Evolutionary conservation across 805 yeast genomes (phyloP), one percentile per base, ranked within the genome.

Genomic region (Wickerhamomyces xylosicus): DNA sequence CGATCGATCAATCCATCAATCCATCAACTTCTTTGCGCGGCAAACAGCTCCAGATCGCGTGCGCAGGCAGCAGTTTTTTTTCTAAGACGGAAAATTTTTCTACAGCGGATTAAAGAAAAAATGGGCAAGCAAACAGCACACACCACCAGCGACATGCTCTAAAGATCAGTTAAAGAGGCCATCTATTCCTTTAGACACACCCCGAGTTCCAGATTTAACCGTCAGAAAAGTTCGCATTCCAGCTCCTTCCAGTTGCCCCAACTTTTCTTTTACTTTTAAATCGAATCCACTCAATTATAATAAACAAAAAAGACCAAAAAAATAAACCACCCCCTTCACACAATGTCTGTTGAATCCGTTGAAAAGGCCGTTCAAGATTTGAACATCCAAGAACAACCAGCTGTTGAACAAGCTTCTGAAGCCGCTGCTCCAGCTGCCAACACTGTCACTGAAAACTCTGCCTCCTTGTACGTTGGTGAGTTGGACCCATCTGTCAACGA

Each of bases 381-480:
- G 59, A 59, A 58, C 56, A 52, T 69, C 44, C 55, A 61, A 21
- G 52, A 46, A 31, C 16, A 41, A 31, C 39, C 49, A 13, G 33
- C 46, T 21, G 44, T 43, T 31, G 50, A 39, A 22, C 53, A 46
- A 36, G 57, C 57, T 28, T 54, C 57, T 39, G 20, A 31, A 31
- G 19, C 34, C n/a, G 15, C 42, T 21, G 50, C 47, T 38, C 48
- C 43, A 53, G 47, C 41, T 39, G 14, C 29, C 29, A 48, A 59
- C 42, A 63, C 54, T 33, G 54, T 51, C 39, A 68, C 76, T 40
- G 80, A 74, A 56, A 64, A 74, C 44, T 69, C 82, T 44, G 92
- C 92, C 48, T 86, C 97, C 36, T 78, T 92, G 55, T 92, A 92
- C 68, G 97, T 92, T 59, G 97, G 98, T 59, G 98, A 92, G 70